Evolutionary conservation across 208 protist genomes (phyloP).

Genomic region (Histomonas meleagridis): DNA sequence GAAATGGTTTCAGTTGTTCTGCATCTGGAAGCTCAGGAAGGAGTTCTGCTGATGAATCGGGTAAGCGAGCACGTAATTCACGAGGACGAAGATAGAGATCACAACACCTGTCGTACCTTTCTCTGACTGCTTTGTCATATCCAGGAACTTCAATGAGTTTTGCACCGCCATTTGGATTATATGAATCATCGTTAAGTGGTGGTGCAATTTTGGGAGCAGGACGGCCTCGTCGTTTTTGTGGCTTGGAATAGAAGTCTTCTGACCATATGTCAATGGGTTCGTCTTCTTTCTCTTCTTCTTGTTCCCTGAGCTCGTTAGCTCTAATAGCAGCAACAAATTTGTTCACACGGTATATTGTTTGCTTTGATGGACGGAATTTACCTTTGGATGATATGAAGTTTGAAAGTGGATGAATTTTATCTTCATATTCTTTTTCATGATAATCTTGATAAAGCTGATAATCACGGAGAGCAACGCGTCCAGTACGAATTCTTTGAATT

Average conservation of each 20-base stretch:
- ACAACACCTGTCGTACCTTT: conserved; percentile 94
- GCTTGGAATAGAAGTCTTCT: not conserved
- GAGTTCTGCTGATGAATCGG: conserved; percentile 77
- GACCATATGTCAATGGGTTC: conserved; percentile 18
- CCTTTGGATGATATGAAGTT: not conserved
- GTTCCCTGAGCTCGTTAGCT: not conserved
- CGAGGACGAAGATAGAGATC: conserved; percentile 92
- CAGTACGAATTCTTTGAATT: not conserved
- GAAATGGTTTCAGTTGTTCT: conserved; percentile 92
- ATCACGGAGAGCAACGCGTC: not conserved
- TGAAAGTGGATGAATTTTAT: conserved; percentile 12
- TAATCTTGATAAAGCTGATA: not conserved
- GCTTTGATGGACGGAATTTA: not conserved
- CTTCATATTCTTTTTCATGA: not conserved
- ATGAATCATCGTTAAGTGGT: not conserved
- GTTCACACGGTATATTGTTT: not conserved
- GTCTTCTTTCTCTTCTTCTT: not conserved
- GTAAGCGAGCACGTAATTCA: conserved; percentile 48
- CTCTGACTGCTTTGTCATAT: conserved; percentile 81
- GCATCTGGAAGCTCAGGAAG: conserved; percentile 89
- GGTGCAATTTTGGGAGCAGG: not conserved
- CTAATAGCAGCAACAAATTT: not conserved
- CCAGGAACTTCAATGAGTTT: conserved; percentile 46
- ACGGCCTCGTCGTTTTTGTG: not conserved
- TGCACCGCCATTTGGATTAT: not conserved